Conservation (phyloP, 1,139 yeast species). For the Komagataea norvegica region DNA sequence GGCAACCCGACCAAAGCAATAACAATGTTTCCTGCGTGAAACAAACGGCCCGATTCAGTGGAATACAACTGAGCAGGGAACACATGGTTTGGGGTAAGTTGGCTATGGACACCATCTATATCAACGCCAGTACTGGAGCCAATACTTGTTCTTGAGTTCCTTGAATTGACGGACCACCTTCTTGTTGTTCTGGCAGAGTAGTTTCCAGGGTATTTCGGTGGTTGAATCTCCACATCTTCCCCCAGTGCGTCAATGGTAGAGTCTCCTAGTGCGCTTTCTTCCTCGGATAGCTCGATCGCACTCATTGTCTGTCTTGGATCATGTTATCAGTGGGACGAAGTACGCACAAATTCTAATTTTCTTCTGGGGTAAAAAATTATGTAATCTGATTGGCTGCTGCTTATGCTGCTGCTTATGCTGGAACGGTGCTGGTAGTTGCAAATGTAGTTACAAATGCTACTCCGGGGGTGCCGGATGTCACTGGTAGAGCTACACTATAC, state of each 20-base stretch:
- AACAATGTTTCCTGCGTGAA: constrained; percentile 93
- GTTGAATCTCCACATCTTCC: constrained; percentile 31
- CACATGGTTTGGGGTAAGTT: constrained; percentile 34
- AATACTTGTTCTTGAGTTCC: constrained; percentile 13
- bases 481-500: no score
- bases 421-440: no score
- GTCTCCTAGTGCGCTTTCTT: constrained; percentile 19
- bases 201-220: constrained; percentile 40
- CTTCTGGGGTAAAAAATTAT: constrained; percentile 4
- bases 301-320: constrained; percentile 28
- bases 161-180: constrained; percentile 36
- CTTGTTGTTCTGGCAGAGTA: constrained; percentile 46
- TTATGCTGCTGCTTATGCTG: no score
- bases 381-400: no score
- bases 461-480: no score
- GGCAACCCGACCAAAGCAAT: constrained; percentile 91
- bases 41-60: constrained; percentile 83
- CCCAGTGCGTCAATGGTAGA: no score
- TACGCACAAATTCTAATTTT: no score
- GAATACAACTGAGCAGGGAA: constrained; percentile 87
- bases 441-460: no score
- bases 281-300: constrained; percentile 29
- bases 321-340: no score
- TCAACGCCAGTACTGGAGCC: constrained; percentile 21
- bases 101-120: constrained; percentile 33